Evolutionary conservation across 2,329 filamentous ascomycete genomes (phyloP), one percentile per base, ranked within the genome.

Genomic region (Colletotrichum spaethianum): DNA sequence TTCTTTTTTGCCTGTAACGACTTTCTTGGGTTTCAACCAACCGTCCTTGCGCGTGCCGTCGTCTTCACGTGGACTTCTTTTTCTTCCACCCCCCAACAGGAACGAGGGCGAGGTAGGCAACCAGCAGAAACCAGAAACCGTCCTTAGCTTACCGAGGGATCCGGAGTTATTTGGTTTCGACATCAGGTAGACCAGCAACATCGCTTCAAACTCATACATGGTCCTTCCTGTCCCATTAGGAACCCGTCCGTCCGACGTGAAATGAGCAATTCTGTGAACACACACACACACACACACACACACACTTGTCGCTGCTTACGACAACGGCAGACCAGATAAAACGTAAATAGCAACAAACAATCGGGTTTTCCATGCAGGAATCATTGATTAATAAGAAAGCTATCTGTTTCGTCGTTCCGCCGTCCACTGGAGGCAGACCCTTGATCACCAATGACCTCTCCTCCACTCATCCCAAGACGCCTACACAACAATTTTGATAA

Each of bases 401-500:
- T 69, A 63, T 64, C 60, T 64, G 59, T 33, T 61, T 53, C 52
- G 59, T 53, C 46, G 28, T 46, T 52, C 60, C 52, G 60, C 38
- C 53, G 33, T 44, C 62, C 53, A 48, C 31, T 20, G 44, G 46
- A 63, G 44, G 60, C 59, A 44, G 50, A 6, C 31, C 52, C 31
- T 18, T 40, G 26, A 36, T 70, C 59, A 55, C 65, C 60, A 46
- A 63, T 33, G 50, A 64, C 59, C 53, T 36, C 46, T 33, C 67
- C 38, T 16, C 18, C 26, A 18, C 28, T 59, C 28, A 50, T 55
- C 38, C 69, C 59, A 64, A 72, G 46, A 72, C 65, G 70, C 65
- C 70, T 63, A 64, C 67, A 73, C 70, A 62, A 67, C 64, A 67
- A 73, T 71, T 71, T 73, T 73, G 62, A 73, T 73, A 65, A 46